Base-by-base conservation (phyloP, 805 yeast genomes). In the Candida incommunis region DNA sequence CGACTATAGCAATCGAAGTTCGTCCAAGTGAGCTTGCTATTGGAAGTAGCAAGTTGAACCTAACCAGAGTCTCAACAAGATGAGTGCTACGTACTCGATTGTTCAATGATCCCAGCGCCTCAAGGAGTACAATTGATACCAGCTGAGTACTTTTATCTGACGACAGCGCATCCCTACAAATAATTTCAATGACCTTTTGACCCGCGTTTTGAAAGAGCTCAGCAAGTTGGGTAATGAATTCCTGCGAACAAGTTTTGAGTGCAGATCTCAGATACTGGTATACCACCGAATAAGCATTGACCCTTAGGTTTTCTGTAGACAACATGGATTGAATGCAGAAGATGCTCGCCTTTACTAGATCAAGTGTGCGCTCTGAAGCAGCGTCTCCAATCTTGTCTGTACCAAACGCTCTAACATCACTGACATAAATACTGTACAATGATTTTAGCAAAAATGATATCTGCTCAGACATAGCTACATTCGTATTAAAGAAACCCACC, bases 121-220 rank as follows among this genome's bases (percentile, higher is more conserved):
- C 92, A 50, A 88, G 60, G 15, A 87, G 64, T 20, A 85, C 58
- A n/a, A 86, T 64, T 2, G 94, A 78, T 0, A 92, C 78, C 9
- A 87, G 72, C 52, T 92, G 71, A 4, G 80, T 72, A 1, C 82
- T 66, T 1, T 88, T 90, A 54, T 84, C 94, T 2, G 90, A 88
- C 44, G 76, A 70, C 16, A 83, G 73, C 0, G 90, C 79, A 63
- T 88, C 96, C 48, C 76, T 76, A 55, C 84, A 80, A 34, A 85
- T 69, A 2, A 73, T 69, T 22, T 75, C 77, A 22, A 84, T 68
- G 46, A 85, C 63, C 51, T 72, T 72, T 46, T 80, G 92, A 34
- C 75, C 69, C 2, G 81, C 70, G 44, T 67, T 51, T 48, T 76
- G 72, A 41, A 84, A 62, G 25, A 74, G 70, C 21, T 68, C 70